These are phyloP conservation scores for Pichia paraexigua DNA, from an alignment of 805 yeast species.

Conservation along the genomic window DNA sequence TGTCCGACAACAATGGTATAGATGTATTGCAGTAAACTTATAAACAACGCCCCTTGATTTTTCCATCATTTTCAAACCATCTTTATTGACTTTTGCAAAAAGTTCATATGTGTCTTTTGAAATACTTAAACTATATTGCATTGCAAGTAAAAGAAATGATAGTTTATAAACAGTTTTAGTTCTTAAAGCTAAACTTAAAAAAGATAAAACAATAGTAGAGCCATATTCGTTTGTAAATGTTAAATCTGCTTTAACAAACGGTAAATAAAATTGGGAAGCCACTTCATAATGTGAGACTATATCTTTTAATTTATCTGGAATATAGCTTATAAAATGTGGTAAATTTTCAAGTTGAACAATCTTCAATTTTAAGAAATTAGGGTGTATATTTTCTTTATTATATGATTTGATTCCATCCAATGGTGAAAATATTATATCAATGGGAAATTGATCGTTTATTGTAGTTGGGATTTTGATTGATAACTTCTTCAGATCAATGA, in stretches of 20 bases:
- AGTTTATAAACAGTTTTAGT: slow-evolving; percentile 14
- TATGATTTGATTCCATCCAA: background rate
- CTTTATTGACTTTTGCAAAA: slow-evolving; percentile 2
- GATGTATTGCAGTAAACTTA: slow-evolving; percentile 4
- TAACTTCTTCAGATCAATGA: background rate
- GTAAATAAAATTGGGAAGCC: background rate
- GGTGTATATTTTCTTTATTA: too few species aligned
- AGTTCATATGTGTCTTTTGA: slow-evolving; percentile 2
- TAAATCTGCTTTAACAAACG: background rate
- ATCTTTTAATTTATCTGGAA: background rate
- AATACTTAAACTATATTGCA: slow-evolving; percentile 8
- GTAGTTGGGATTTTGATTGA: background rate
- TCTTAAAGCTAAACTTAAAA: slow-evolving; percentile 9
- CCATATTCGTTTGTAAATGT: background rate
- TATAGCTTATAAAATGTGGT: background rate
- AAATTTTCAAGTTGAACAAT: background rate
- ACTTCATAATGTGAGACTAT: background rate
- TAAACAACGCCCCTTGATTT: slow-evolving; percentile 9
- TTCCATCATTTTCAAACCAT: slow-evolving; percentile 11
- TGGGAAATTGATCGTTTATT: background rate
- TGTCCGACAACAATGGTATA: background rate
- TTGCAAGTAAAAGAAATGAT: slow-evolving; percentile 9
- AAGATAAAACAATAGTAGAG: background rate
- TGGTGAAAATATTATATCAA: background rate
- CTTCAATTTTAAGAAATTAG: background rate